These are phyloP conservation scores for Cudoniella acicularis DNA, from an alignment of 495 filamentous ascomycete genomes.

Conservation along the genomic window DNA sequence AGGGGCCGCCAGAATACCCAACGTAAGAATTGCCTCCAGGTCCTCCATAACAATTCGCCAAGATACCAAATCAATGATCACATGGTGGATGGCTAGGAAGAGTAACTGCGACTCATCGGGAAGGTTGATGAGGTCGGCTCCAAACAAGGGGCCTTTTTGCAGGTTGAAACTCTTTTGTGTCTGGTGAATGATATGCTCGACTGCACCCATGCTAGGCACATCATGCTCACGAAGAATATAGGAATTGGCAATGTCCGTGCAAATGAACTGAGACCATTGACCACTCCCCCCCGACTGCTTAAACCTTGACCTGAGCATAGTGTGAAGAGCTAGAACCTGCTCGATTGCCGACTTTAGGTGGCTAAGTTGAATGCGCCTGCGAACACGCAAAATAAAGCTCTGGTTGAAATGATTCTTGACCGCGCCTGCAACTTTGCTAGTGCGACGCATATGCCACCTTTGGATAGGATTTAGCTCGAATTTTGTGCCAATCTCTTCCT, in stretches of 20 bases:
- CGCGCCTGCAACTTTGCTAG: background rate
- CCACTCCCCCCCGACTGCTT: background rate
- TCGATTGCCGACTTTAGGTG: slow-evolving; percentile 52
- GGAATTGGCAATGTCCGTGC: background rate
- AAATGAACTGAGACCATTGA: background rate
- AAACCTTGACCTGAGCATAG: slow-evolving; percentile 66
- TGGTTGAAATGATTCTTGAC: slow-evolving; percentile 63
- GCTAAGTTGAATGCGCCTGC: slow-evolving; percentile 39
- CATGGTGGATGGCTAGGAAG: background rate
- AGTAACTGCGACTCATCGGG: background rate
- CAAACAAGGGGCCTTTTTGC: background rate
- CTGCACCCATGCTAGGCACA: background rate
- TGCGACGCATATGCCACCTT: background rate
- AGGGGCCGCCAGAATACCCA: background rate
- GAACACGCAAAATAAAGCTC: slow-evolving; percentile 59
- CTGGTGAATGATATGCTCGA: background rate
- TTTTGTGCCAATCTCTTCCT: slow-evolving; percentile 39
- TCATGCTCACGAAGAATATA: background rate
- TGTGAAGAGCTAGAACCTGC: slow-evolving; percentile 57
- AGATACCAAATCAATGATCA: background rate
- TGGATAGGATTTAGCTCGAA: slow-evolving; percentile 73
- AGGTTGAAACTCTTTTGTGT: background rate
- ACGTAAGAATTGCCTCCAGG: background rate
- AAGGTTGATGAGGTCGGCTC: background rate
- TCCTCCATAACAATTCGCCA: background rate